Evolutionary conservation across 441 rosid species (phyloP).

Genomic region (Theobroma grandiflorum): DNA sequence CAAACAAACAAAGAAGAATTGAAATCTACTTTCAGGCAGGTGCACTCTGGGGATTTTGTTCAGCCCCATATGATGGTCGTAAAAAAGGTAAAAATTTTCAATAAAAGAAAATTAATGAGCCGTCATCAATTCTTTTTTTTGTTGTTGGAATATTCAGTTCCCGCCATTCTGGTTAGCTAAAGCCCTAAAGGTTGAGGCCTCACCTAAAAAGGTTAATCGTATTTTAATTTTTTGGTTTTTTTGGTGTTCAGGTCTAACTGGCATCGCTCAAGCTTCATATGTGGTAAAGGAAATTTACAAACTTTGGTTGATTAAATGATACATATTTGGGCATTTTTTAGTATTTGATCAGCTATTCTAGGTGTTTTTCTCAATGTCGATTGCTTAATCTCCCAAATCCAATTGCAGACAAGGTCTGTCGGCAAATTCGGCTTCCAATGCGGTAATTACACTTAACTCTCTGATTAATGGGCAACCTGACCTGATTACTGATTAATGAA

Average conservation of each 20-base stretch:
- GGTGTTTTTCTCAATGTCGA: neutral
- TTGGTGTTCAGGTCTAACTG: slow-evolving; percentile 63
- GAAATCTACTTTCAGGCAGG: slow-evolving; percentile 61
- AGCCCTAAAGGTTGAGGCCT: neutral
- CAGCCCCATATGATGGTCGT: slow-evolving; percentile 72
- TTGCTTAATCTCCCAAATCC: slow-evolving; percentile 26
- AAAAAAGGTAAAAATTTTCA: slow-evolving; percentile 45
- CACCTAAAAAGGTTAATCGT: neutral
- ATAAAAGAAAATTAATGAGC: no score
- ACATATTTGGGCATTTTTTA: neutral
- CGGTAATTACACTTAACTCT: slow-evolving; percentile 49
- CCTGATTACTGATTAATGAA: neutral
- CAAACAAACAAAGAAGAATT: neutral
- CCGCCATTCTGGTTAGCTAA: neutral
- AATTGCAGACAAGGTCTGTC: slow-evolving; percentile 64
- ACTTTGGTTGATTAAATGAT: neutral
- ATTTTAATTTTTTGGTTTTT: neutral
- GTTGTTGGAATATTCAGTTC: neutral
- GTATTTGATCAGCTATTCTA: neutral
- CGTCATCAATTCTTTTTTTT: neutral
- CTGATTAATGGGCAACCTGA: neutral
- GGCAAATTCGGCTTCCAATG: slow-evolving; percentile 68
- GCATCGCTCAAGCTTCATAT: slow-evolving; percentile 61
- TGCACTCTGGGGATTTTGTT: slow-evolving; percentile 73
- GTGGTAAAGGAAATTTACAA: slow-evolving; percentile 54